phyloP scores from a whole-genome alignment of 495 filamentous ascomycete species.

The Pyronema omphalodes region DNA sequence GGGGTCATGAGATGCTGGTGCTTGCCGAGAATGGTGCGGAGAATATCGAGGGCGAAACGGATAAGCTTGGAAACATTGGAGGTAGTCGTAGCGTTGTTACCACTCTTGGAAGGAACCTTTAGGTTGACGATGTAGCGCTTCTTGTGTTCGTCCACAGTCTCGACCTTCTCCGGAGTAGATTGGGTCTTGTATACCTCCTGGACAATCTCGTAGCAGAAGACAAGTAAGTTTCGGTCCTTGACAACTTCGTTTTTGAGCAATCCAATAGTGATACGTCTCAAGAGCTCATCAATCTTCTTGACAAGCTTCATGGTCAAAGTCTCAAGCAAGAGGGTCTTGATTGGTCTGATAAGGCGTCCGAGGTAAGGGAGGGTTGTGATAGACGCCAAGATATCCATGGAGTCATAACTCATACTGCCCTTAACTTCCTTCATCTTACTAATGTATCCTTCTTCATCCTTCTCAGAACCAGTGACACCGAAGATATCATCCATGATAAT shows the following conservation, averaged over 20 bases:
- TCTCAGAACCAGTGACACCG: slow-evolving; percentile 85
- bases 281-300: slow-evolving; percentile 76
- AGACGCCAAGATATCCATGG: slow-evolving; percentile 81
- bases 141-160: slow-evolving; percentile 40
- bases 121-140: slow-evolving; percentile 58
- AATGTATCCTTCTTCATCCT: slow-evolving; percentile 87
- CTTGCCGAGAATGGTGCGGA: slow-evolving; percentile 65
- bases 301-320: slow-evolving; percentile 61
- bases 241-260: slow-evolving; percentile 61
- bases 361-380: slow-evolving; percentile 56
- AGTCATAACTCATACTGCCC: slow-evolving; percentile 91
- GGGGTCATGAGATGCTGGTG: slow-evolving; percentile 60
- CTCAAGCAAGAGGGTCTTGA: slow-evolving; percentile 60
- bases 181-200: slow-evolving; percentile 52
- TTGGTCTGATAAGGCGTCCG: slow-evolving; percentile 52
- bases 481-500: slow-evolving; percentile 97
- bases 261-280: slow-evolving; percentile 65
- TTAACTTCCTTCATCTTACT: slow-evolving; percentile 96
- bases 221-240: slow-evolving; percentile 53
- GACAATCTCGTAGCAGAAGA: slow-evolving; percentile 89
- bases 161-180: slow-evolving; percentile 23
- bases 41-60: slow-evolving; percentile 68
- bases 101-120: slow-evolving; percentile 51
- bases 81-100: slow-evolving; percentile 43
- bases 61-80: slow-evolving; percentile 68